These are phyloP conservation scores for Talaromyces sp. DNA, from an alignment of 2,329 filamentous ascomycete species.

Conservation along the genomic window DNA sequence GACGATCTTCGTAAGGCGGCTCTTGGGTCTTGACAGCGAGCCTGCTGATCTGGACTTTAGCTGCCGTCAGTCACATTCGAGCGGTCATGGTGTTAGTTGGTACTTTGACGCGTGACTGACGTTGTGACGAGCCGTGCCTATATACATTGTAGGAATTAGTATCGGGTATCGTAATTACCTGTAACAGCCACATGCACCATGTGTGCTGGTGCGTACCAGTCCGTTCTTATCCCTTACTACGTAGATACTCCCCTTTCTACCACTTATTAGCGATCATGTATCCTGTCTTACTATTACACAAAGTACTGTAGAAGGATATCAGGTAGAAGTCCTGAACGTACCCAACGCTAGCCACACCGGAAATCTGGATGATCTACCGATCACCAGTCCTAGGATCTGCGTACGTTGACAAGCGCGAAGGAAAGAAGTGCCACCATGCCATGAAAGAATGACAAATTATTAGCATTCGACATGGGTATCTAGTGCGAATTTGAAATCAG, in stretches of 20 bases:
- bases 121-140: not conserved
- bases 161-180: not conserved
- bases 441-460: not conserved
- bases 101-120: not conserved
- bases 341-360: not conserved
- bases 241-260: not conserved
- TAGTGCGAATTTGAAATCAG: not conserved
- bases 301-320: not conserved
- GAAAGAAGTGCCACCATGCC: not conserved
- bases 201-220: not conserved
- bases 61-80: not conserved
- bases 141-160: not conserved
- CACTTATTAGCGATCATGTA: not conserved
- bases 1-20: not conserved
- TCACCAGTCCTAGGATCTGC: not conserved
- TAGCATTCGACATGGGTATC: not conserved
- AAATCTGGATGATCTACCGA: conserved; percentile 3
- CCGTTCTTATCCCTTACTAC: not conserved
- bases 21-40: not conserved
- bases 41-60: not conserved
- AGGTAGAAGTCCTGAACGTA: not conserved
- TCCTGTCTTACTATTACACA: not conserved
- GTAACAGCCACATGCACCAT: not conserved
- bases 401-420: not conserved
- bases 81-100: not conserved